Conservation (phyloP, 805 yeast genomes). For the Metschnikowia proteae region DNA sequence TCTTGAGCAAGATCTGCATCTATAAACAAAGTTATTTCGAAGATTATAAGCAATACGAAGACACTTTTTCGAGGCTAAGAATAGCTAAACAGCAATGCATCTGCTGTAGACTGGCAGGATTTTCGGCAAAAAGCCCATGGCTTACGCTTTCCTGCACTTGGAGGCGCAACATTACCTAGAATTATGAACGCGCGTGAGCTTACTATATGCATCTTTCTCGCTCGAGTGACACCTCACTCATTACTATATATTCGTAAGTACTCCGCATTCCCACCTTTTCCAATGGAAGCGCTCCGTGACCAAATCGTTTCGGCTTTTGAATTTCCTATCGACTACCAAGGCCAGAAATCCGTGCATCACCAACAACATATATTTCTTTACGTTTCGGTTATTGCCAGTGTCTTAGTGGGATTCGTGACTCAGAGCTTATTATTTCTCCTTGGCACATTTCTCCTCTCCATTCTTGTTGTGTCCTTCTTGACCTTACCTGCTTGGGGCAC, state of each 20-base stretch:
- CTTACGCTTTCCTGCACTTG: neutral
- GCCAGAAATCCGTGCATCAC: slow-evolving; percentile 45
- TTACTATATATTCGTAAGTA: neutral
- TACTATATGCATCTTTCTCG: slow-evolving; percentile 2
- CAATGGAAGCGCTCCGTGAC: slow-evolving; percentile 17
- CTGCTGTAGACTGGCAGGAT: too few species aligned
- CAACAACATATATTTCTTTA: slow-evolving; percentile 24
- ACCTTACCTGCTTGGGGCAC: slow-evolving; percentile 58
- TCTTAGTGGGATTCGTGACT: slow-evolving; percentile 45
- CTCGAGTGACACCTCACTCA: slow-evolving; percentile 6
- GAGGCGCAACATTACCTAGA: neutral
- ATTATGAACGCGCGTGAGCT: slow-evolving; percentile 3
- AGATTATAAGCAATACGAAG: neutral
- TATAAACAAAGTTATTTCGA: neutral
- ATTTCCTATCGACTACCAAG: slow-evolving; percentile 48
- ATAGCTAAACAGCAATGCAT: too few species aligned
- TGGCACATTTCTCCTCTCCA: slow-evolving; percentile 33
- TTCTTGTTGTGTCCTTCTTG: slow-evolving; percentile 27
- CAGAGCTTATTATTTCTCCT: slow-evolving; percentile 42
- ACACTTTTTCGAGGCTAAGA: neutral
- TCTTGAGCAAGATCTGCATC: neutral
- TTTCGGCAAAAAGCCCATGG: too few species aligned
- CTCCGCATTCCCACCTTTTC: slow-evolving; percentile 4
- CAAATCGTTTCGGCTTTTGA: slow-evolving; percentile 19
- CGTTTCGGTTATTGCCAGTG: slow-evolving; percentile 32